Conservation (phyloP, 2,329 filamentous ascomycete genomes). For the Colletotrichum abscissum region DNA sequence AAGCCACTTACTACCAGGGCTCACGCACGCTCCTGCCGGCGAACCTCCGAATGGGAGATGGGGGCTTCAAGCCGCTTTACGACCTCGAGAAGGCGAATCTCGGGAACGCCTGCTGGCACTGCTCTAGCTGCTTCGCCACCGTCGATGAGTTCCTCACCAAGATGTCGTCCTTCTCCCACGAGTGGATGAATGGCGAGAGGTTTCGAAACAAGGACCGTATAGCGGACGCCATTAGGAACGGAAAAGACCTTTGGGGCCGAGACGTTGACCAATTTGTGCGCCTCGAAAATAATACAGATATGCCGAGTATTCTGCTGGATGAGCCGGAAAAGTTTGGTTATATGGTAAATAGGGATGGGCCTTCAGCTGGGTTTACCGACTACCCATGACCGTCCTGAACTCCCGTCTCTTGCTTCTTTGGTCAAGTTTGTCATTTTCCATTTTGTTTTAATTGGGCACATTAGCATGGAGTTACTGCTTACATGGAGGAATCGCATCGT, state of each 20-base stretch:
- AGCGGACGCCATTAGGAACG: conserved; percentile 60
- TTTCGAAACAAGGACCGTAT: conserved; percentile 62
- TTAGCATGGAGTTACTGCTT: background rate
- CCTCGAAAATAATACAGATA: conserved; percentile 61
- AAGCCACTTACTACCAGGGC: conserved; percentile 65
- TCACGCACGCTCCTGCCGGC: conserved; percentile 61
- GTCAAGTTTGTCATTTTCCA: background rate
- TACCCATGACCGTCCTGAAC: conserved; percentile 44
- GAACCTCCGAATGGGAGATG: conserved; percentile 59
- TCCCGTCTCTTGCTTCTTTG: background rate
- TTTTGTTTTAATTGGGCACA: background rate
- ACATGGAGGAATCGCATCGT: background rate
- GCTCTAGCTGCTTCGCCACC: conserved; percentile 69
- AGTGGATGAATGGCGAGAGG: conserved; percentile 59
- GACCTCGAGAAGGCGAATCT: conserved; percentile 46
- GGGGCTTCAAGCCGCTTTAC: conserved; percentile 28
- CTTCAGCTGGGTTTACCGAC: conserved; percentile 60
- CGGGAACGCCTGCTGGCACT: conserved; percentile 68
- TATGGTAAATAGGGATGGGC: conserved; percentile 57
- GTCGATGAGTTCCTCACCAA: conserved; percentile 66
- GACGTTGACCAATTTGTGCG: conserved; percentile 57
- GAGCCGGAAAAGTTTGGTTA: conserved; percentile 55
- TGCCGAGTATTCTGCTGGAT: conserved; percentile 60
- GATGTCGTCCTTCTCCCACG: conserved; percentile 58
- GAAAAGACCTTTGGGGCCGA: conserved; percentile 67